Evolutionary conservation across 192 early-diverging fungal species (phyloP), one percentile per base, ranked within the genome.

Genomic region (Spizellomyces sp.): DNA sequence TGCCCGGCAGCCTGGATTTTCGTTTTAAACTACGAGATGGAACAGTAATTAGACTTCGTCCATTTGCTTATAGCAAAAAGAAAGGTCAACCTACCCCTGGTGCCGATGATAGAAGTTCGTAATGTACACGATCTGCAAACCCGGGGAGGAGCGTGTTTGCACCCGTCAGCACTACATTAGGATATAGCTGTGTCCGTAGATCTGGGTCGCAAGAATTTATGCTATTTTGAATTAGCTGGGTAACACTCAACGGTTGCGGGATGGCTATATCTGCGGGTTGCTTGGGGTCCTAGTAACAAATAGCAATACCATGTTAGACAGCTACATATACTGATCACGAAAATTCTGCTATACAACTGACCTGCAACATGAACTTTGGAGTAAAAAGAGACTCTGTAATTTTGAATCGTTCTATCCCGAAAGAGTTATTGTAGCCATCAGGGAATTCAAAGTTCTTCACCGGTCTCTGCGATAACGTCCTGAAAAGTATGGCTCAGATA

Each of bases 381-480:
- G 91, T 86, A 77, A 98, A 98, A 42, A 99, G 75, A 8, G 89
- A 84, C 77, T 99, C 98, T 1, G 96, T 91, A 15, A 91, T 65
- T 62, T 85, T 82, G 75, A 88, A 99, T 44, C 96, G 86, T 69
- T 93, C 87, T 9, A 86, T 63, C 45, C 93, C 93, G 74, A 94
- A 91, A 7, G 84, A 81, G 65, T 88, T 78, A 71, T 95, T 98
- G 79, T 90, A 98, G 27, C 98, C 98, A 68, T 95, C 90, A 21
- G 98, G 91, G 66, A 99, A 95, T 81, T 99, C 98, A 71, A 91
- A 98, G 27, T 90, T 83, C 78, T 95, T 95, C 56, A 81, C 84
- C 44, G 96, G 92, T 48, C 91, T 86, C 19, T 63, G 45, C 57
- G 79, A 70, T 43, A 79, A 50, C 36, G 41, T 22, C 36, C 65